Percentiles rank a stretch among this genome's conserved stretches.
Conservation (phyloP, 106 monocot species). For the Iris macrosiphon region DNA sequence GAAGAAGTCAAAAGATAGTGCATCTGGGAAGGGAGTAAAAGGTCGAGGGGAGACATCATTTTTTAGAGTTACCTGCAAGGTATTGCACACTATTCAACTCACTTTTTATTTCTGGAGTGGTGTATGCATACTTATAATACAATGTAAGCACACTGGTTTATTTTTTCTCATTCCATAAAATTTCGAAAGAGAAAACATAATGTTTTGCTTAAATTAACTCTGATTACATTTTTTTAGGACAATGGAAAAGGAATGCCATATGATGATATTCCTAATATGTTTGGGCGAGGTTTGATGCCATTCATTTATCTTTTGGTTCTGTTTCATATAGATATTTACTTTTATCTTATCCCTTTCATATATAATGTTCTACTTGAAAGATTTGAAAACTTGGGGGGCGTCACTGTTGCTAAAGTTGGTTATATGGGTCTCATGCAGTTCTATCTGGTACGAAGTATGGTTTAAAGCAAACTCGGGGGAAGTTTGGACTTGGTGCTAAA, state of each 20-base stretch:
- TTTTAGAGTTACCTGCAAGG: conserved; percentile 91
- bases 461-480: conserved; percentile 94
- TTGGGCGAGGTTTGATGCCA: conserved; percentile 73
- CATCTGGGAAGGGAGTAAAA: conserved; percentile 42
- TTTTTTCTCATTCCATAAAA: not conserved
- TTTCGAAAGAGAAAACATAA: not conserved
- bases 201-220: not conserved
- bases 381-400: not conserved
- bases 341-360: not conserved
- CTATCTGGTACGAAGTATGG: conserved; percentile 99
- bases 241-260: conserved; percentile 99
- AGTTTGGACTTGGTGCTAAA: conserved; percentile 99
- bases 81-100: conserved; percentile 12
- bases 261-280: conserved; percentile 99
- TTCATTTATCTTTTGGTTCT: conserved; percentile 2
- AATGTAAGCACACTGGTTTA: not conserved
- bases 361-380: not conserved
- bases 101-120: not conserved
- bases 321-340: conserved; percentile 1
- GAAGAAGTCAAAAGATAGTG: conserved; percentile 74
- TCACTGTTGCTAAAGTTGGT: not conserved
- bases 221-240: conserved; percentile 44
- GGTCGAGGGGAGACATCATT: conserved; percentile 85
- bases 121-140: not conserved
- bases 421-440: conserved; percentile 49